These are phyloP conservation scores for Veloboletus limbatus DNA, from an alignment of 1,284 basidiomycete genomes.

Conservation along the genomic window DNA sequence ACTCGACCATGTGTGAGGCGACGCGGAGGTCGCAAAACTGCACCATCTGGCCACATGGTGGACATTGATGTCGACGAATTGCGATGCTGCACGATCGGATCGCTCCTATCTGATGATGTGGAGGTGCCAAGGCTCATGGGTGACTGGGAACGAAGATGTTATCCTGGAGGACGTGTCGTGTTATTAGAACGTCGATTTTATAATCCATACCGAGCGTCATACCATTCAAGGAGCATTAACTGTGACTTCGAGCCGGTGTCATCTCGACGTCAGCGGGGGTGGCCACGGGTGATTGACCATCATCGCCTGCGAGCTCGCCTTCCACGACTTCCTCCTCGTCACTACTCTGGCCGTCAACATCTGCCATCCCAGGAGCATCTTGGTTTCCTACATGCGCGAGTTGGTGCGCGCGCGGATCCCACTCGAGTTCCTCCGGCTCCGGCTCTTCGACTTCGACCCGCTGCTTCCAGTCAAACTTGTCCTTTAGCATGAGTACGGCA, in stretches of 20 bases:
- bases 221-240: slow-evolving; percentile 1
- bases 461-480: slow-evolving; percentile 76
- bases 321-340: slow-evolving; percentile 37
- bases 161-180: slow-evolving; percentile 50
- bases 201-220: background rate
- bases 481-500: slow-evolving; percentile 68
- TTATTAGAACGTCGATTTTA: slow-evolving; percentile 32
- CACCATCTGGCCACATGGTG: slow-evolving; percentile 20
- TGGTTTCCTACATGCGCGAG: slow-evolving; percentile 21
- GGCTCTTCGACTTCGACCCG: slow-evolving; percentile 69
- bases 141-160: slow-evolving; percentile 56
- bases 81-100: slow-evolving; percentile 60
- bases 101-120: slow-evolving; percentile 71
- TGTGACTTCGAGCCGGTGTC: slow-evolving; percentile 8
- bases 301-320: slow-evolving; percentile 33
- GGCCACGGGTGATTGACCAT: slow-evolving; percentile 26
- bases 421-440: slow-evolving; percentile 71
- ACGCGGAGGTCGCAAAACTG: background rate
- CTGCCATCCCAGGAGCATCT: slow-evolving; percentile 39
- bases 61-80: slow-evolving; percentile 42
- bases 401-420: slow-evolving; percentile 60
- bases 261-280: slow-evolving; percentile 29
- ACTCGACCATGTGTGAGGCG: slow-evolving; percentile 34
- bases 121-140: slow-evolving; percentile 64
- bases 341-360: slow-evolving; percentile 36